These are phyloP conservation scores for Phytopythium cucurbitacearum DNA, from an alignment of 352 stramenopile species.

Conservation along the genomic window DNA sequence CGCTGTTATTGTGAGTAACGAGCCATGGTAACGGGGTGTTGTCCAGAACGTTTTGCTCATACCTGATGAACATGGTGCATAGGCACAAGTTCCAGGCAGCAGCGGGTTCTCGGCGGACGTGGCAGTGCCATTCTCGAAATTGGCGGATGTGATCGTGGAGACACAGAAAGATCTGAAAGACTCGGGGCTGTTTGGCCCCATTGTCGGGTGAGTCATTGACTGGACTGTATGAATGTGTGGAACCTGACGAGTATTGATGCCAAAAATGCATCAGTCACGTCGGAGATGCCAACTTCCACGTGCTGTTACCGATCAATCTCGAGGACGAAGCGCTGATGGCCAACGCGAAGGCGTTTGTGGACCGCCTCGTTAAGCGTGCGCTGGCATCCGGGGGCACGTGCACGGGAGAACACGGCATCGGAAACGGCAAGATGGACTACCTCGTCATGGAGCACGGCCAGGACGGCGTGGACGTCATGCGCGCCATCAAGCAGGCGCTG, in stretches of 20 bases:
- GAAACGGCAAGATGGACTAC: conserved; percentile 94
- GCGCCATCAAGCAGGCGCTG: conserved; percentile 91
- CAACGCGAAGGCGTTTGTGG: conserved; percentile 87
- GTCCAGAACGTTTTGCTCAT: background rate
- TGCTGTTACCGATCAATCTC: conserved; percentile 90
- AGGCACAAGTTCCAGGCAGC: conserved; percentile 66
- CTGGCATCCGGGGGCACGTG: conserved; percentile 93
- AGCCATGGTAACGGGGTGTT: background rate
- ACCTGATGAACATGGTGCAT: background rate
- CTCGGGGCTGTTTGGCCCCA: conserved; percentile 81
- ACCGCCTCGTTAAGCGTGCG: conserved; percentile 75
- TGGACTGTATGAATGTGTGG: background rate
- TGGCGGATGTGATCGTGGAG: conserved; percentile 89
- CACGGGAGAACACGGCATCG: conserved; percentile 98
- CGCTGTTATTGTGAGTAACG: conserved; percentile 44
- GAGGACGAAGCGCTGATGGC: conserved; percentile 82
- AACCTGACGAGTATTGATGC: background rate
- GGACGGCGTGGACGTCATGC: conserved; percentile 90
- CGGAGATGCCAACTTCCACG: conserved; percentile 98
- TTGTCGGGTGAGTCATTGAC: conserved; percentile 63
- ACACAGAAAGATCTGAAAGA: conserved; percentile 88
- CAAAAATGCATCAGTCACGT: conserved; percentile 43
- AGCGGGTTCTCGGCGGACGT: conserved; percentile 91
- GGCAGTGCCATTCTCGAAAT: conserved; percentile 92
- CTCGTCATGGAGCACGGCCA: conserved; percentile 87